Evolutionary conservation across 2,329 filamentous ascomycete genomes (phyloP), one percentile per base, ranked within the genome.

Genomic region (Xylaria hypoxylon): DNA sequence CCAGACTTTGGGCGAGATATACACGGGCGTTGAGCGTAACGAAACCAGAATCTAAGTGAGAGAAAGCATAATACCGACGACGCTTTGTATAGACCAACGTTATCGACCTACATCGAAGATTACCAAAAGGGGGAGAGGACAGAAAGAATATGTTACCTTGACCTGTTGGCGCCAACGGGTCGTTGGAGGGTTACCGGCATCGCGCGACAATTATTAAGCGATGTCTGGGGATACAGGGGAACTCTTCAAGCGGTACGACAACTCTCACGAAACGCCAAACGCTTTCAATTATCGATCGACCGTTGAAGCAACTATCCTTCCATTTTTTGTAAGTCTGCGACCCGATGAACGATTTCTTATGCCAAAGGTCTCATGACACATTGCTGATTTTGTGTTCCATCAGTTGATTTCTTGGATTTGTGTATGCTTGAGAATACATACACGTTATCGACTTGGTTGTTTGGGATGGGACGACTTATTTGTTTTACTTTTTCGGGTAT

Each of bases 401-500:
- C 19, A 77, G 76, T 28, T 71, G 11, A 50, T 77, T 13, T 76
- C 75, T 8, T 74, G 70, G 65, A 58, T 72, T 24, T 77, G 75
- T 52, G 75, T 77, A 5, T 35, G 38, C 28, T 55, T 77, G 38
- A 70, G 76, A 52, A 40, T 78, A 62, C 75, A 73, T 40, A 72
- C 75, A 6, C 74, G 78, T 15, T 68, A 72, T 26, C 68, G 73
- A 33, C 64, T 78, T 33, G 69, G 65, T 31, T 74, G 74, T 22
- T 59, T 77, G 4, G 78, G 79, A 19, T 78, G 73, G 75, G 79
- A 80, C 55, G 78, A 80, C 65, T 28, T 79, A 0, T 79, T 79
- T 45, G 75, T 80, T 19, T 59, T 78, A 1, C 53, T 79, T 22
- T 78, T 76, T 59, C 64, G 76, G 66, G 75, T 79, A 70, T 6